A percentile compares a stretch with the other conserved stretches of the same genome.
phyloP scores from a whole-genome alignment of 306 rosid genomes.

The Senna siamea region DNA sequence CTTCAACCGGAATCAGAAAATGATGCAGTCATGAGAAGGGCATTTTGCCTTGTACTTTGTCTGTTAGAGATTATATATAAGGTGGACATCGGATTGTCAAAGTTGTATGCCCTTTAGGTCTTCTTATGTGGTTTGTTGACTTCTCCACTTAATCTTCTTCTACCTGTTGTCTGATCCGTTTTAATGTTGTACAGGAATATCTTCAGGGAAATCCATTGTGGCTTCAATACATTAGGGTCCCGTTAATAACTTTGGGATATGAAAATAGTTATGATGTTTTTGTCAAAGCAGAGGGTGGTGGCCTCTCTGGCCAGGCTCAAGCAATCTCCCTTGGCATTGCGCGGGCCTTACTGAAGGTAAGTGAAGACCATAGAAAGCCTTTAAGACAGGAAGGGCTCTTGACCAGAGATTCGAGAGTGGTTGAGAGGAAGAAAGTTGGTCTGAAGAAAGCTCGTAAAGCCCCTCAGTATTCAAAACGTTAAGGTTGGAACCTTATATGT shows the following conservation, averaged over 20 bases:
- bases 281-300: conserved; percentile 92
- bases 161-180: conserved; percentile 15
- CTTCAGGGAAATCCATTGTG: conserved; percentile 96
- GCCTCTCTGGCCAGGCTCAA: conserved; percentile 97
- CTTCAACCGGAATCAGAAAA: conserved; percentile 18
- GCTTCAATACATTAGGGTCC: conserved; percentile 84
- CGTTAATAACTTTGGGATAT: conserved; percentile 77
- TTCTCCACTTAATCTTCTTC: conserved; percentile 21
- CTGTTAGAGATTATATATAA: neutral
- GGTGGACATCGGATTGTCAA: neutral
- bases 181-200: conserved; percentile 63
- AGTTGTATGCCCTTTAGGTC: neutral
- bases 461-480: conserved; percentile 96
- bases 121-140: conserved; percentile 5
- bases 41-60: neutral
- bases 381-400: conserved; percentile 85
- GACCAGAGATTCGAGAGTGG: conserved; percentile 92
- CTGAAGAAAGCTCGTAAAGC: conserved; percentile 99
- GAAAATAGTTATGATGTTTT: conserved; percentile 86
- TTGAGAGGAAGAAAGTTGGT: conserved; percentile 97
- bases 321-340: conserved; percentile 96
- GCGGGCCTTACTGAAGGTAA: conserved; percentile 89
- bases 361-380: conserved; percentile 79
- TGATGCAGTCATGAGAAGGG: neutral
- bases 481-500: conserved; percentile 43